Evolutionary conservation across 179 eudicot genomes (phyloP), one percentile per base, ranked within the genome.

Genomic region (Actinidia arguta): DNA sequence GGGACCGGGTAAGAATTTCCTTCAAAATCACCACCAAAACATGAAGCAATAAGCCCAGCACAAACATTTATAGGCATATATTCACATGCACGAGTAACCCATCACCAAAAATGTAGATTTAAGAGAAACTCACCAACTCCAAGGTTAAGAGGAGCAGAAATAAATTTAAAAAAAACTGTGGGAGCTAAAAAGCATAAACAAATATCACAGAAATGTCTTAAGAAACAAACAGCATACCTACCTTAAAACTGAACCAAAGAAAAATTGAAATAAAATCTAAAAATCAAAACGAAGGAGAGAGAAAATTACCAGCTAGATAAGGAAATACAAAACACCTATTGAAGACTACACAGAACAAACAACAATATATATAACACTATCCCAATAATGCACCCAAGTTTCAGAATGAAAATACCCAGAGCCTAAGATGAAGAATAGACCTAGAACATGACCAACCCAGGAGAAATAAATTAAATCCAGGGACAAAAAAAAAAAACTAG

Each of bases 291-390:
- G 16, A 39, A 67, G 72, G n/a, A 31, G 47, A 67, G 46, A 67
- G 44, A 44, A 44, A 61, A 42, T 42, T 39, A 22, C 47, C 64
- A 66, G 68, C 61, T 73, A 39, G 71, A n/a, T 13, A 50, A 84
- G 27, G n/a, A 56, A 80, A 51, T 4, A 24, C 14, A 42, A 14
- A 58, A 72, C 50, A 64, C 50, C n/a, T 56, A 51, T 63, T 81
- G 20, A 27, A 47, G 74, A 54, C 16, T 75, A 13, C 8, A 51
- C 54, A 42, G 56, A 44, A 8, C 39, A 58, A 58, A 76, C 68
- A 42, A 76, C 55, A 77, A 44, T 59, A 22, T 39, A 39, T 39
- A 11, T 46, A 12, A 76, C 51, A 58, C 31, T 42, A 16, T 39
- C 27, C 24, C 27, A 62, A 63, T 13, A 62, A 46, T 78, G 51